Base-by-base conservation (phyloP, 139 green algal species). In the Penium margaritaceum region DNA sequence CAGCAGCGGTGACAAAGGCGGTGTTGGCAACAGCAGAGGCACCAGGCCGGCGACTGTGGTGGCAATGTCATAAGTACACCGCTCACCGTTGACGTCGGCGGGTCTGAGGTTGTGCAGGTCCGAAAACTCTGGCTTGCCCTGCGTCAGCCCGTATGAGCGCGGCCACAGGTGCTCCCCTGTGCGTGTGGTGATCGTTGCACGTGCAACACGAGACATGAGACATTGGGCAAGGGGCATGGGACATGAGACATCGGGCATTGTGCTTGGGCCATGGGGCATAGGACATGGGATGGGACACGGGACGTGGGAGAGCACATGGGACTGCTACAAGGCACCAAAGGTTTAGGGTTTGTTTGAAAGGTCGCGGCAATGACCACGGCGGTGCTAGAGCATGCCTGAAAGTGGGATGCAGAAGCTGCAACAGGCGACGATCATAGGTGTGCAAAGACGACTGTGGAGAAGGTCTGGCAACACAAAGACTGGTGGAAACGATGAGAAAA, bases 131-230 rank as follows among this genome's bases (percentile, higher is more conserved):
- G 55, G 55, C 19, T 9, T n/a, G 17, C 33, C 54, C 5, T 62
- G 14, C 30, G 32, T 32, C 33, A 77, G 70, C 5, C 70, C 70
- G 19, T 63, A 70, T 19, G 70, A 77, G 19, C 70, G 70, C 0
- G 70, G 70, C 70, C 70, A 77, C 39, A 77, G 30, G 33, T 77
- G 70, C 55, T 77, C 70, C 30, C 70, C 70, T 77, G 70, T 36
- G 29, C 14, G 37, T 15, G 30, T 63, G 57, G 30, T 15, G 15
- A 15, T 17, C 36, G 24, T 15, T 15, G 15, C 29, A 15, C 57
- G 17, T 66, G 36, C 36, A 54, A 12, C 37, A 15, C 17, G 14
- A 54, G 62, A 15, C 7, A 15, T 63, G 9, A 29, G 36, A 15
- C 14, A 19, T 17, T 70, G 62, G 63, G n/a, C n/a, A n/a, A n/a